A percentile compares a stretch with the other conserved stretches of the same genome.
These are phyloP conservation scores for Boletus vinaceobasis DNA, from an alignment of 768 basidiomycete species.

Conservation along the genomic window DNA sequence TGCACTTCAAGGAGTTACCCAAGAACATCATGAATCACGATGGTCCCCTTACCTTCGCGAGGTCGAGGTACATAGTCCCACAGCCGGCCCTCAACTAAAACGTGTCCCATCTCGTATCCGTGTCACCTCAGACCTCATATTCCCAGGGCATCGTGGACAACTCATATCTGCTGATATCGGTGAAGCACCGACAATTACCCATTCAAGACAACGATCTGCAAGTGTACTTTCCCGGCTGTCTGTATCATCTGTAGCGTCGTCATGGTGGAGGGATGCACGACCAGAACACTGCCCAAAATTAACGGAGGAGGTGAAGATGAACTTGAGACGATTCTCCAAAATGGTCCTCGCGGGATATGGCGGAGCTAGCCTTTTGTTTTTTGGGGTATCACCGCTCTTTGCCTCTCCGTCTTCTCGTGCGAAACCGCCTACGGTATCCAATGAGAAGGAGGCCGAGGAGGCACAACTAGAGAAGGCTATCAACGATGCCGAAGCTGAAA, in stretches of 20 bases:
- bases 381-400: conserved; percentile 53
- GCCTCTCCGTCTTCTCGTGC: conserved; percentile 24
- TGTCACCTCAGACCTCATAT: conserved; percentile 69
- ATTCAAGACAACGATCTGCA: conserved; percentile 31
- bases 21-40: conserved; percentile 71
- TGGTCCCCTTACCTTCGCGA: conserved; percentile 69
- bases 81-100: conserved; percentile 30
- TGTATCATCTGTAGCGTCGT: conserved; percentile 27
- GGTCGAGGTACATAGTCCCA: conserved; percentile 55
- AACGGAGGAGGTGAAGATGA: conserved; percentile 57
- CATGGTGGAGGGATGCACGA: conserved; percentile 21
- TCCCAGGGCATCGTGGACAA: conserved; percentile 64
- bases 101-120: conserved; percentile 54
- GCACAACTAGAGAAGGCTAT: conserved; percentile 62
- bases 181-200: conserved; percentile 40
- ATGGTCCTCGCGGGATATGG: conserved; percentile 84
- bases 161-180: conserved; percentile 81
- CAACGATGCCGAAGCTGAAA: conserved; percentile 67
- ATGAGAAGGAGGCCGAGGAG: conserved; percentile 54
- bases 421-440: conserved; percentile 26
- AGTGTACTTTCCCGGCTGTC: conserved; percentile 25
- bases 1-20: conserved; percentile 75
- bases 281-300: conserved; percentile 26
- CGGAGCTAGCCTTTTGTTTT: conserved; percentile 77
- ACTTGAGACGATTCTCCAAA: conserved; percentile 76